These are phyloP conservation scores for Digitaria exilis DNA, from an alignment of 202 grass and related monocot genomes.

Conservation along the genomic window DNA sequence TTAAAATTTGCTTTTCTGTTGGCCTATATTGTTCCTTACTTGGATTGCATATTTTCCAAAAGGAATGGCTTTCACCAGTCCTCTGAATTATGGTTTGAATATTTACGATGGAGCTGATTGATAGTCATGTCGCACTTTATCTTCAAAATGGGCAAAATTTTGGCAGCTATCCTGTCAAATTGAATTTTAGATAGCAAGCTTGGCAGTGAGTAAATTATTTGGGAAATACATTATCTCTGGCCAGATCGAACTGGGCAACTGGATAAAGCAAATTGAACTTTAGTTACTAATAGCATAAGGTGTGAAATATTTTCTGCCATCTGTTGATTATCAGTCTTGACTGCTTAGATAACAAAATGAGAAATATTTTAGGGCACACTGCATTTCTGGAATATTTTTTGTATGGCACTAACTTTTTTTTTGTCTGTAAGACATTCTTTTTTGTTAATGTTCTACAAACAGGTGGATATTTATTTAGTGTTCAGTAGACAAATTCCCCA, in stretches of 20 bases:
- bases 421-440: not conserved
- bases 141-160: not conserved
- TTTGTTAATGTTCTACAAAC: not conserved
- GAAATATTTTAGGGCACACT: not conserved
- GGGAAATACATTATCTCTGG: not conserved
- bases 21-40: not conserved
- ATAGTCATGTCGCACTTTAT: not conserved
- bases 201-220: not conserved
- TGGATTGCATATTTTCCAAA: not conserved
- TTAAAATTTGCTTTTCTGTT: not conserved
- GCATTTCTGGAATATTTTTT: not conserved
- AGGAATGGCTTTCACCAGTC: not conserved
- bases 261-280: not conserved
- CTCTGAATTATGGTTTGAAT: not conserved
- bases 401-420: not conserved
- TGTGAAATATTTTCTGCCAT: not conserved
- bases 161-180: not conserved
- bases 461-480: not conserved
- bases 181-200: not conserved
- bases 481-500: not conserved
- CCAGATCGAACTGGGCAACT: not conserved
- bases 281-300: not conserved
- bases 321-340: slow-evolving; percentile 20
- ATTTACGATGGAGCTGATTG: not conserved
- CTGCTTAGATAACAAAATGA: not conserved